Base-by-base conservation (phyloP, 2,329 filamentous ascomycete genomes). In the Colletotrichum sp. region DNA sequence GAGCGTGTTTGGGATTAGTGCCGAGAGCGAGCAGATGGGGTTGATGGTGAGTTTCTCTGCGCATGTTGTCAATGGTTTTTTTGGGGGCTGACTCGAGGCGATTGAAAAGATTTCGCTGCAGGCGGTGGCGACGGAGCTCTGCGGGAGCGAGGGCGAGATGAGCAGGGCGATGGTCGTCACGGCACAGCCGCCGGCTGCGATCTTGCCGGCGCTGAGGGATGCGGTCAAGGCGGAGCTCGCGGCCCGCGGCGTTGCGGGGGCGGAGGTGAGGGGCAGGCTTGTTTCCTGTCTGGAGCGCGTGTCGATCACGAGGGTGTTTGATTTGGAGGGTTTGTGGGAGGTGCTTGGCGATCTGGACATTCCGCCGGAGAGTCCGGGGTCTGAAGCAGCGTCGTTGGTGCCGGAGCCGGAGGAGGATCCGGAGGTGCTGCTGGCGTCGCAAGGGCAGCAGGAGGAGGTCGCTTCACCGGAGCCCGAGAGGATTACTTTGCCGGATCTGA, bases 321-420 rank as follows among this genome's bases (percentile, higher is more conserved):
- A 92, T 75, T 78, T 91, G 13, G 87, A 92, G 62, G 92, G 92
- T 0, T 78, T 93, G 21, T 88, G 86, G 86, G 90, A 93, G 80
- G 90, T 90, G 1, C 79, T 93, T 39, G 82, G 80, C 3, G 92
- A 93, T 78, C 78, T 92, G 44, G 86, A 88, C 34, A 64, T 75
- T 34, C 71, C 71, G 4, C 36, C 75, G 8, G 59, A 8, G 7
- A 67, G 60, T 15, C 69, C 71, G 6, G 39, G 28, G 30, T 76
- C 66, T 18, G 44, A 69, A 18, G 62, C 18, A 18, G 52, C 36
- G 5, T 34, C 3, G 21, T 9, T 64, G 21, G 49, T 52, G 26
- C 7, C 36, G 49, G 18, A 69, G 52, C 3, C 7, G 7, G 60
- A 30, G 32, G 8, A 18, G 18, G 55, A 36, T 15, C 44, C 13